A percentile compares a stretch with the other conserved stretches of the same genome.
phyloP scores from a whole-genome alignment of 2,329 filamentous ascomycete species.

The Seiridium unicorne region DNA sequence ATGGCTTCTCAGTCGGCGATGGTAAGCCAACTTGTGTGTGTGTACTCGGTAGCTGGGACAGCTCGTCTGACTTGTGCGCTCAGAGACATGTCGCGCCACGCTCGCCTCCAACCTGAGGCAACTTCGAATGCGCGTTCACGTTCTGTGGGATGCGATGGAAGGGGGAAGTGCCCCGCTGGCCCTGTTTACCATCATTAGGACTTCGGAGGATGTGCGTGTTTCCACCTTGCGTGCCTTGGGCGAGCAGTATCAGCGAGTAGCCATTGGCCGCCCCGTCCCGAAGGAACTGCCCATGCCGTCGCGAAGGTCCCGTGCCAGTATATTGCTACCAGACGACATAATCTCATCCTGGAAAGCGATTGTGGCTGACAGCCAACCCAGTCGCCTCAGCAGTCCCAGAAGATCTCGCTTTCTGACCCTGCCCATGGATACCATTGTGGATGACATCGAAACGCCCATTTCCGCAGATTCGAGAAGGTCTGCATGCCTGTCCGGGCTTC shows the following conservation, averaged over 20 bases:
- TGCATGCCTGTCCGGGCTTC: conserved; percentile 20
- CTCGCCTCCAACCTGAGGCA: conserved; percentile 25
- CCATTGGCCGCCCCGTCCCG: conserved; percentile 27
- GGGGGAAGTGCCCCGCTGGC: conserved; percentile 23
- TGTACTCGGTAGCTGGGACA: neutral
- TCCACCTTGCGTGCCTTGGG: conserved; percentile 29
- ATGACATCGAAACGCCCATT: neutral
- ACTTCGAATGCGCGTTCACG: conserved; percentile 25
- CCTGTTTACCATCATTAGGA: conserved; percentile 29
- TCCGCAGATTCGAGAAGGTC: neutral
- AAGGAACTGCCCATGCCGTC: conserved; percentile 9
- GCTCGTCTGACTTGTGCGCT: neutral
- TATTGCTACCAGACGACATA: neutral
- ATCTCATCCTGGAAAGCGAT: conserved; percentile 12
- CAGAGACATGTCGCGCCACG: conserved; percentile 26
- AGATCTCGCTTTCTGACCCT: neutral
- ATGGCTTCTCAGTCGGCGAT: conserved; percentile 32
- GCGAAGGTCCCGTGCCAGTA: neutral
- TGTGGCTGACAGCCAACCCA: conserved; percentile 11
- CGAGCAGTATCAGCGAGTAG: conserved; percentile 34
- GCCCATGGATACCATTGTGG: neutral
- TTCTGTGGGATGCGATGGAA: conserved; percentile 21
- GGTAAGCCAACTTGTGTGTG: conserved; percentile 17
- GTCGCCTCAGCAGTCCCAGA: neutral
- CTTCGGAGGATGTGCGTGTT: conserved; percentile 32